A percentile compares a stretch with the other conserved stretches of the same genome.
Conservation (phyloP, 495 filamentous ascomycete species). For the Penicillium herquei region DNA sequence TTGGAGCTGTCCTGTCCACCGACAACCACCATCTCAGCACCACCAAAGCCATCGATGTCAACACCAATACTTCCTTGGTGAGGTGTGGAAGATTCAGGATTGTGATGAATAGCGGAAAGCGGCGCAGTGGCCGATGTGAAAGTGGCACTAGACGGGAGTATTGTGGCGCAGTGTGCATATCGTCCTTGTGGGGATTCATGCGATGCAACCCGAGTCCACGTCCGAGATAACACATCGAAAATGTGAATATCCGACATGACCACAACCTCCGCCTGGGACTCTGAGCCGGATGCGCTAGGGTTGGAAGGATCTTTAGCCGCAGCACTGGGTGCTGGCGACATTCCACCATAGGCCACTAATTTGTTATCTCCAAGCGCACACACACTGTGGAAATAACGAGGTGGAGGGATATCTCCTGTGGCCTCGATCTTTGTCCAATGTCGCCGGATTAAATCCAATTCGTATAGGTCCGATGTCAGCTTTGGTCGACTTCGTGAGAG, state of each 20-base stretch:
- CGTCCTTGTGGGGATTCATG: slow-evolving; percentile 85
- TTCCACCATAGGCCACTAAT: slow-evolving; percentile 95
- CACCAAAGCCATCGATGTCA: slow-evolving; percentile 82
- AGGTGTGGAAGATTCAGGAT: slow-evolving; percentile 72
- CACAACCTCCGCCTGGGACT: slow-evolving; percentile 81
- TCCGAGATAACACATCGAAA: slow-evolving; percentile 80
- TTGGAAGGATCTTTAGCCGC: slow-evolving; percentile 41
- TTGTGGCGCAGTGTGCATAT: slow-evolving; percentile 95
- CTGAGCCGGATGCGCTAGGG: slow-evolving; percentile 46
- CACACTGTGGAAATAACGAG: slow-evolving; percentile 95
- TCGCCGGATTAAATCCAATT: slow-evolving; percentile 83
- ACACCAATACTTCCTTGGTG: slow-evolving; percentile 86
- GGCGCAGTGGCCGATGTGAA: slow-evolving; percentile 83
- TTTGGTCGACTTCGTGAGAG: slow-evolving; percentile 79
- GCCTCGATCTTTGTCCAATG: slow-evolving; percentile 92
- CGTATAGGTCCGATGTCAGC: slow-evolving; percentile 85
- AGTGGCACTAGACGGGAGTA: slow-evolving; percentile 80
- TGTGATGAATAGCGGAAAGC: slow-evolving; percentile 82
- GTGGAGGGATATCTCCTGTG: slow-evolving; percentile 79
- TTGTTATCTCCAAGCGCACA: slow-evolving; percentile 93
- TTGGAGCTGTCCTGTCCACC: slow-evolving; percentile 97
- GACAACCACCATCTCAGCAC: slow-evolving; percentile 95
- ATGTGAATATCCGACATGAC: slow-evolving; percentile 99
- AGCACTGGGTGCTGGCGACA: slow-evolving; percentile 71
- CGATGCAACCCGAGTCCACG: slow-evolving; percentile 81